Base-by-base conservation (phyloP, 805 yeast genomes). In the Saccharomycopsis sp. region DNA sequence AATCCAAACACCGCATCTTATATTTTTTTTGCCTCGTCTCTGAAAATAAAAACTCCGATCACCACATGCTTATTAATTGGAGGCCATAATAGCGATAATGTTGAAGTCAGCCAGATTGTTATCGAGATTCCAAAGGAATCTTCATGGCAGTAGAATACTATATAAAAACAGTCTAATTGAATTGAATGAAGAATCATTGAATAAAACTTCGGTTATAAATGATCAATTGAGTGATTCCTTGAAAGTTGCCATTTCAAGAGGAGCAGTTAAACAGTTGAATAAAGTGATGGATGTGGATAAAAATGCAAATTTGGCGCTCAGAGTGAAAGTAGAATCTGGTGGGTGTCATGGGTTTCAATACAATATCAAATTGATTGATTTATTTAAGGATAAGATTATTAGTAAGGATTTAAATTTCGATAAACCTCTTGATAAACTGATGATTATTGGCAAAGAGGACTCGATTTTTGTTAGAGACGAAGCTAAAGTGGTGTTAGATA, bases 301-400 rank as follows among this genome's bases (percentile, higher is more conserved):
- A 6, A 73, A 80, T 43, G 75, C 77, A 1, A 65, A 77, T 27
- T 56, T 79, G n/a, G 86, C 87, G 0, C 65, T 90, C 16, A 68
- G 83, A 41, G 76, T 90, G 3, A 66, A 71, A 9, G 97, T 93
- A 7, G 96, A 88, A 55, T 83, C 95, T 57, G 98, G 98, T 7
- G 98, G 98, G 1, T 93, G 98, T 60, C 98, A 93, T 61, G 98
- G 98, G 16, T 93, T 86, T 63, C 97, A 93, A 62, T 93, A 93
- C 59, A 74, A 82, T 52, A 66, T 93, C 56, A 73, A 77, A 43
- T 68, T 93, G 37, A 71, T 79, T 3, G 71, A 73, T 47, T 53
- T 66, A 35, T 45, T 48, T 3, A 55, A 62, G 27, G 74, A 67
- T 41, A 54, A 66, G 13, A 52, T 51, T 5, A 38, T 47, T 5